Percentiles rank a stretch among this genome's conserved stretches.
phyloP scores from a whole-genome alignment of 192 early-diverging fungal species.

The Backusella liffmaniae region DNA sequence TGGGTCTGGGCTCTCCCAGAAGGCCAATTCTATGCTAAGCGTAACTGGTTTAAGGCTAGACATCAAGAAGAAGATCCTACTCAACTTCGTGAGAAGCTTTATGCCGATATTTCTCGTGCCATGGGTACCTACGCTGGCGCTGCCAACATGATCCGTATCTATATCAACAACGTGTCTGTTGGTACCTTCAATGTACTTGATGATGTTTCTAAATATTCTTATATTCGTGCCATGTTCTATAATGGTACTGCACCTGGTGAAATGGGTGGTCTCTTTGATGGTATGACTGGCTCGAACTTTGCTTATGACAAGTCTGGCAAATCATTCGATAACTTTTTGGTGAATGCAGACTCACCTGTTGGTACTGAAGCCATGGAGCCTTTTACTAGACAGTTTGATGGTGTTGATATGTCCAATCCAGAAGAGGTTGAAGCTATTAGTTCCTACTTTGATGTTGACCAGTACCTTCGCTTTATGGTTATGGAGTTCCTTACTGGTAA shows the following conservation, averaged over 20 bases:
- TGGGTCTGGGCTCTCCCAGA: constrained; percentile 41
- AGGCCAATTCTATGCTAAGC: constrained; percentile 28
- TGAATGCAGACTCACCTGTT: constrained; percentile 32
- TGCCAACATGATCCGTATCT: constrained; percentile 46
- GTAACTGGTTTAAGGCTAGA: constrained; percentile 45
- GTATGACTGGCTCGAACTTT: constrained; percentile 44
- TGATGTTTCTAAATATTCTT: constrained; percentile 44
- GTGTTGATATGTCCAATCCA: constrained; percentile 27
- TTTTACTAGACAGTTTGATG: constrained; percentile 23
- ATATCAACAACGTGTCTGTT: constrained; percentile 39
- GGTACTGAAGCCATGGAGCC: constrained; percentile 22
- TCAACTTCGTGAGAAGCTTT: constrained; percentile 51
- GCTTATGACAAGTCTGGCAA: constrained; percentile 26
- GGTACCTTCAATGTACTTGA: constrained; percentile 51
- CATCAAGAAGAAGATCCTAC: constrained; percentile 52
- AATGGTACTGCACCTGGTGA: constrained; percentile 28
- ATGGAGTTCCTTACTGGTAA: constrained; percentile 44
- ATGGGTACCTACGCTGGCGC: constrained; percentile 43
- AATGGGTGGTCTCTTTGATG: constrained; percentile 44
- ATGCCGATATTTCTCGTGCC: constrained; percentile 40
- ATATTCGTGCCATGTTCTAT: constrained; percentile 41
- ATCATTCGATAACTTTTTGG: constrained; percentile 30
- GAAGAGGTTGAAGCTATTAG: constrained; percentile 25
- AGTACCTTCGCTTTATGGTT: constrained; percentile 46
- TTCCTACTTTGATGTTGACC: constrained; percentile 36